Evolutionary conservation across 2,329 filamentous ascomycete genomes (phyloP), one percentile per base, ranked within the genome.

Genomic region (Cryphonectria japonica): DNA sequence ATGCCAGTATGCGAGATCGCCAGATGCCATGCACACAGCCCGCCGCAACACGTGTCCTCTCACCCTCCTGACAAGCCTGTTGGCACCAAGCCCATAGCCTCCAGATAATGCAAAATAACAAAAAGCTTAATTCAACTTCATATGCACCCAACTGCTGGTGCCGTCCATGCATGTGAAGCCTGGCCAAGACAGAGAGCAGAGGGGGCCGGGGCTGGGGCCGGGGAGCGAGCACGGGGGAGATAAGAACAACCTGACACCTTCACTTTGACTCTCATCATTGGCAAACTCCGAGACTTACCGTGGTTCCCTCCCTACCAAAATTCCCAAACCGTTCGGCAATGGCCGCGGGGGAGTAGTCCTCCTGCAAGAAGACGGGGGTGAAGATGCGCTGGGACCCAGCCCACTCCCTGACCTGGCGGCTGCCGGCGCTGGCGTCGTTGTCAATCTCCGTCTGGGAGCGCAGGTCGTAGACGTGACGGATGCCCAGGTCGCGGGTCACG

Each of bases 391-490:
- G 77, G 67, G 90, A 84, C 19, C 85, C 85, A 6, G 85, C 83
- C 80, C 84, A 85, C 69, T 84, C 81, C 39, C 82, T 78, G 2
- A 85, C 79, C 4, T 82, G 80, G 11, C 77, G 77, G 62, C 34
- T 16, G 37, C 73, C 74, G 8, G 74, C 75, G 32, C 71, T 74
- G 74, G 80, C 73, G 77, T 81, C 76, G 76, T 81, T 77, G 69
- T 86, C 80, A 67, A 92, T 86, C 81, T 93, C 91, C 26, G 79
- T 76, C n/a, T 80, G 79, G 37, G 88, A 91, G 69, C 92, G 86
- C 13, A 94, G 83, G 81, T 94, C 92, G 78, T 90, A 94, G 67
- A 93, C 85, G 73, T 86, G 83, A 34, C 82, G 85, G 74, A 95
- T 87, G n/a, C 87, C 85, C 68, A 93, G 82, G 6, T 78, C 29